Evolutionary conservation across 2,329 filamentous ascomycete species (phyloP), one percentile per base, ranked within the genome.

Genomic region (Pseudogymnoascus sp.): DNA sequence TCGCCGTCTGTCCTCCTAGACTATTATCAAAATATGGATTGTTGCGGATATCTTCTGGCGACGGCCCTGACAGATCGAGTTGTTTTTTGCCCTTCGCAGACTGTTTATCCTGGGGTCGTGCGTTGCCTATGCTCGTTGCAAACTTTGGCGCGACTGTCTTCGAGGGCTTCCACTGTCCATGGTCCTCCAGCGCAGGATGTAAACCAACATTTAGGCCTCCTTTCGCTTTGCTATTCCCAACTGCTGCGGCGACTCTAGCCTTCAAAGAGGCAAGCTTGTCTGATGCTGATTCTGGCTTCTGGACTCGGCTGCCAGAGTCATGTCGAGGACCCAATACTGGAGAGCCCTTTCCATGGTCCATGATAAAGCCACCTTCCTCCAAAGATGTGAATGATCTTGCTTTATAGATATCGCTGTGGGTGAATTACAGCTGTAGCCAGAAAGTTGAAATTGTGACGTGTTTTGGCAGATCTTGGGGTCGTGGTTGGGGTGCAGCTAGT

Each of bases 11-110:
- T 4, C 81, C 77, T n/a, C 83, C 81, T 10, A 86, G 75, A 66
- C 78, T 87, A 6, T 88, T 81, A 69, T 95, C 91, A 67, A 89
- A 92, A 73, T 96, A 97, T 0, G 92, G 92, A 67, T 96, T 96
- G 69, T 81, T 83, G 65, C 78, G 81, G 17, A 80, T 80, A 66
- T 85, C 84, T 64, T 85, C 83, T 3, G 81, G 70, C 15, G 80
- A 82, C 4, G 83, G 83, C 1, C 80, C 82, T 2, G 81, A 82
- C 35, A 84, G 75, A 71, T 85, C 83, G 58, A 84, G 75, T 62
- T 79, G 79, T 55, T 77, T 79, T 70, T 81, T 81, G 60, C 67
- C 66, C 42, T 76, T 77, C 61, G 72, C 77, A 64, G 70, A 73
- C 70, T 72, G 74, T 33, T 55, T 55, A 9, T 55, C 48, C 5